phyloP scores from a whole-genome alignment of 352 stramenopile genomes.

The Aphanomyces cochlioides region DNA sequence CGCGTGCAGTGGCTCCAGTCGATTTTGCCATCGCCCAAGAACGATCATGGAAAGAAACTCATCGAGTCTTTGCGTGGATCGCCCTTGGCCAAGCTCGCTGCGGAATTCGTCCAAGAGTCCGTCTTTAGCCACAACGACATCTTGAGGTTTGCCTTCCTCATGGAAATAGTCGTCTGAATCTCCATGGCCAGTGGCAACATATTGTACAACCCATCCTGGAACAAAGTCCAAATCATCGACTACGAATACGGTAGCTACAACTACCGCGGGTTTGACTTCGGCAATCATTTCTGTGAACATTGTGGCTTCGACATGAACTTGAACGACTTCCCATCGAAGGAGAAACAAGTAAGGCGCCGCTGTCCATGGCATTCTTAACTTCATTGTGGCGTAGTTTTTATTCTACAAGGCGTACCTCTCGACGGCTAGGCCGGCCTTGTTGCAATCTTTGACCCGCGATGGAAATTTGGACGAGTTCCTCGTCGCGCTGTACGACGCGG shows the following conservation, averaged over 20 bases:
- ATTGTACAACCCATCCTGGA: constrained; percentile 66
- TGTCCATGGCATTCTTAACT: not conserved
- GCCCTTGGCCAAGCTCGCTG: constrained; percentile 71
- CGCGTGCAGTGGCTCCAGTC: constrained; percentile 73
- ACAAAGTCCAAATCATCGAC: constrained; percentile 91
- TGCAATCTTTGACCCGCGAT: constrained; percentile 61
- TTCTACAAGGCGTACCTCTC: constrained; percentile 87
- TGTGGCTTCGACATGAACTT: constrained; percentile 92
- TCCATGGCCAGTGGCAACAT: constrained; percentile 58
- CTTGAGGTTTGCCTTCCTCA: constrained; percentile 42
- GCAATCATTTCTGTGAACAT: constrained; percentile 94
- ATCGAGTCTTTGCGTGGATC: constrained; percentile 42
- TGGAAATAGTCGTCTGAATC: too few relatives aligned
- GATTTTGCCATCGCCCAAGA: constrained; percentile 68
- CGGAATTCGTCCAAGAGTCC: constrained; percentile 68
- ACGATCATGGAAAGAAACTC: constrained; percentile 59
- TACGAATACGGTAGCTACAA: constrained; percentile 91
- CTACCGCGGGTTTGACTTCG: constrained; percentile 91
- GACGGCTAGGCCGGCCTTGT: constrained; percentile 53
- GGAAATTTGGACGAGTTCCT: constrained; percentile 79
- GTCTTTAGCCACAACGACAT: constrained; percentile 94
- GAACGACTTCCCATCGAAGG: constrained; percentile 70
- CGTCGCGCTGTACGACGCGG: constrained; percentile 71
- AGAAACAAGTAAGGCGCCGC: constrained; percentile 43
- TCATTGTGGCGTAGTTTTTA: constrained; percentile 38